Percentiles rank a stretch among this genome's conserved stretches.
Evolutionary conservation across 345 rosid species (phyloP).

Genomic region (Eucalyptus curtisii): DNA sequence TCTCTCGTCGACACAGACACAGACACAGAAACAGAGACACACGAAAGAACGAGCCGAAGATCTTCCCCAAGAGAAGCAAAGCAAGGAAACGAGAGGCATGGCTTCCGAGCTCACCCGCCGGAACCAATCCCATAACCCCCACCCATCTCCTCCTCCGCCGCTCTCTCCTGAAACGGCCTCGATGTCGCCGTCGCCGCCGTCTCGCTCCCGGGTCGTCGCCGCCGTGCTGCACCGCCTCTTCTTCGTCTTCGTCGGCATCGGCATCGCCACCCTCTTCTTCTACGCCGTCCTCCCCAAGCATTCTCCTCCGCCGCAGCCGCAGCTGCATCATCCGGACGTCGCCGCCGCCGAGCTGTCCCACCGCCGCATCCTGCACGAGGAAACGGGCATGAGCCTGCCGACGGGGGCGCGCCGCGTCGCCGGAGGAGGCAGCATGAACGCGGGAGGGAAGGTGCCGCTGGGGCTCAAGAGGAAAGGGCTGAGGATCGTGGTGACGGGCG

Average conservation of each 20-base stretch:
- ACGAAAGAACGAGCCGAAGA: background rate
- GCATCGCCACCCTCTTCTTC: slow-evolving; percentile 51
- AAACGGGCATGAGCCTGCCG: background rate
- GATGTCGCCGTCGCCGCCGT: background rate
- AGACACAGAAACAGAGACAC: background rate
- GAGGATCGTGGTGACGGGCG: slow-evolving; percentile 69
- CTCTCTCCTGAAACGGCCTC: background rate
- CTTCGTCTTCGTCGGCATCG: slow-evolving; percentile 48
- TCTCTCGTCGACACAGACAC: background rate
- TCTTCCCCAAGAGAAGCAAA: background rate
- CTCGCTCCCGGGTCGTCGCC: background rate
- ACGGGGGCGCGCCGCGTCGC: background rate
- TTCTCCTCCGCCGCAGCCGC: background rate
- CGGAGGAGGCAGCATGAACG: background rate
- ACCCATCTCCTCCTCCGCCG: slow-evolving; percentile 14
- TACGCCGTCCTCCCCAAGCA: slow-evolving; percentile 15
- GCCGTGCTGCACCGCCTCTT: slow-evolving; percentile 27
- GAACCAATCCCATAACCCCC: background rate
- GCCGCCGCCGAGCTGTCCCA: background rate
- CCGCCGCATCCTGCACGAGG: background rate
- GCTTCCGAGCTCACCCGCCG: background rate
- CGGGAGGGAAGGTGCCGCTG: slow-evolving; percentile 38
- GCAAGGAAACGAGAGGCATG: background rate
- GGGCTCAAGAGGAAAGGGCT: slow-evolving; percentile 43
- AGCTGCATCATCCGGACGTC: background rate